These are phyloP conservation scores for Rhynchospora pubera DNA, from an alignment of 176 grass and related monocot genomes.

Conservation along the genomic window DNA sequence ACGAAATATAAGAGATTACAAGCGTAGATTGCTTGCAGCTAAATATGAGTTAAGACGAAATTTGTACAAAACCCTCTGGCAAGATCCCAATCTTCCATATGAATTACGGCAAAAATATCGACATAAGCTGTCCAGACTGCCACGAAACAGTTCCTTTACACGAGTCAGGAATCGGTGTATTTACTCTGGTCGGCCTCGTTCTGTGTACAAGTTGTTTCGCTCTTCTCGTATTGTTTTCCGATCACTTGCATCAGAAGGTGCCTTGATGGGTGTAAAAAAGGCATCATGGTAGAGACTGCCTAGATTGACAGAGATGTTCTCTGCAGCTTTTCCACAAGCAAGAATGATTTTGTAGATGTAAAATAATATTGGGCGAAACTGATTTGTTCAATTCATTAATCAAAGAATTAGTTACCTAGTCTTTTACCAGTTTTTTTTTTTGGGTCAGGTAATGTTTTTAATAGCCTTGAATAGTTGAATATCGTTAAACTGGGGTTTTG, in stretches of 20 bases:
- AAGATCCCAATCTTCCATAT: constrained; percentile 51
- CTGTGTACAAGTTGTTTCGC: constrained; percentile 50
- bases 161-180: constrained; percentile 61
- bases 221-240: constrained; percentile 68
- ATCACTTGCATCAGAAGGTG: constrained; percentile 57
- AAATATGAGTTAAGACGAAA: constrained; percentile 64
- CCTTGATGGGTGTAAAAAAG: constrained; percentile 60
- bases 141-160: constrained; percentile 64
- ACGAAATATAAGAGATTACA: constrained; percentile 34
- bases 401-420: neutral
- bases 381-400: neutral
- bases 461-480: neutral
- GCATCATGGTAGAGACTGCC: constrained; percentile 56
- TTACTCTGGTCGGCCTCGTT: constrained; percentile 40
- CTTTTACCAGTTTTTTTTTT: neutral
- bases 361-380: constrained; percentile 10
- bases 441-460: neutral
- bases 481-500: neutral
- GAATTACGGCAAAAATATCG: constrained; percentile 51
- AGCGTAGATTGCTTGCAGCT: constrained; percentile 62
- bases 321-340: neutral
- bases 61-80: constrained; percentile 56
- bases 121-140: constrained; percentile 59
- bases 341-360: neutral
- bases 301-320: constrained; percentile 24